phyloP scores from a whole-genome alignment of 2,329 filamentous ascomycete genomes.

The Penicillium sp. region DNA sequence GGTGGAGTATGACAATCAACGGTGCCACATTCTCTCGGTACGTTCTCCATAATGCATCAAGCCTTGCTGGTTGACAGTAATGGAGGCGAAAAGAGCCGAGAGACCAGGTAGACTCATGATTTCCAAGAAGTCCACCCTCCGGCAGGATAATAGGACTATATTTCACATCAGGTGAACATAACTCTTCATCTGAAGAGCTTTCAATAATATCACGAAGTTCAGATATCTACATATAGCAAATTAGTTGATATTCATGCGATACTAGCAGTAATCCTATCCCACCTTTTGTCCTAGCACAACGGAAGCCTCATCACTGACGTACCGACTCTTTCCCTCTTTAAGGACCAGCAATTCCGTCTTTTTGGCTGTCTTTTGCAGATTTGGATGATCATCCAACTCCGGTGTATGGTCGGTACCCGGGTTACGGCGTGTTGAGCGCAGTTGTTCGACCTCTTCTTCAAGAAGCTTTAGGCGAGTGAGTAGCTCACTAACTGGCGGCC shows the following conservation, averaged over 20 bases:
- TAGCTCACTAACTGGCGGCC: conserved; percentile 20
- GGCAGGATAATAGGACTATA: not conserved
- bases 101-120: not conserved
- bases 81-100: not conserved
- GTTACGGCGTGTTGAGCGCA: not conserved
- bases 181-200: not conserved
- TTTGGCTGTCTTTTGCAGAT: not conserved
- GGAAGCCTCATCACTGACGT: conserved; percentile 19
- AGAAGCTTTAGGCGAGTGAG: conserved; percentile 15
- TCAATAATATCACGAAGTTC: not conserved
- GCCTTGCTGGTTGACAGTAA: not conserved
- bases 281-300: conserved; percentile 18
- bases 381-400: not conserved
- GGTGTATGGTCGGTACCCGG: not conserved
- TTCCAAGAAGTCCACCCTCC: not conserved
- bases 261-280: not conserved
- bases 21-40: conserved; percentile 23
- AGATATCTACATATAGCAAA: not conserved
- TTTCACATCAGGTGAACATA: not conserved
- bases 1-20: conserved; percentile 20
- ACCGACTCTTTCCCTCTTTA: conserved; percentile 12
- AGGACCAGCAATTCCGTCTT: conserved; percentile 2
- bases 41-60: conserved; percentile 4
- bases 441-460: conserved; percentile 19
- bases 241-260: not conserved